Conservation (phyloP, 192 early-diverging fungal species). For the Pecoramyces ruminantium region DNA sequence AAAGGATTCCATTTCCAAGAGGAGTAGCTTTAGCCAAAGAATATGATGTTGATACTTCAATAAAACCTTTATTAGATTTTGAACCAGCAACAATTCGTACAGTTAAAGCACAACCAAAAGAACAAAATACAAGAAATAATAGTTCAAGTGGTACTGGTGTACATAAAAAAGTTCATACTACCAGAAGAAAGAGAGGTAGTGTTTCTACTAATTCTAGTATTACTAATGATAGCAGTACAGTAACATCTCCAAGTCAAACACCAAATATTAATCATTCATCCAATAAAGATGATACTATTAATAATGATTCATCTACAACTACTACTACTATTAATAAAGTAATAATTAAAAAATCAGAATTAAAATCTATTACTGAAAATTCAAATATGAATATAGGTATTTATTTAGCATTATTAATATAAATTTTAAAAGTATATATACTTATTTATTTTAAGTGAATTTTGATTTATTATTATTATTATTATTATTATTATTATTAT, state of each 20-base stretch:
- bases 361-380: not conserved
- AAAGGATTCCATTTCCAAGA: conserved; percentile 70
- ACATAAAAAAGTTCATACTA: not conserved
- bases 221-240: not conserved
- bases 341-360: not conserved
- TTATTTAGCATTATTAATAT: not conserved
- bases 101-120: not conserved
- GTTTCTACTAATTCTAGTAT: not conserved
- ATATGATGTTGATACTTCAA: conserved; percentile 53
- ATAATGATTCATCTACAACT: not conserved
- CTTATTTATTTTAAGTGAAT: too few relatives aligned
- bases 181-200: not conserved
- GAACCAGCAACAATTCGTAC: conserved; percentile 18
- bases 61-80: conserved; percentile 71
- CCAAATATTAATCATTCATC: not conserved
- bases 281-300: not conserved
- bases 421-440: too few relatives aligned
- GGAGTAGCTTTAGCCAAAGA: conserved; percentile 64
- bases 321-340: not conserved
- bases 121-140: not conserved
- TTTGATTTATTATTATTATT: too few relatives aligned
- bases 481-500: too few relatives aligned
- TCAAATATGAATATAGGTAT: not conserved
- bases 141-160: not conserved
- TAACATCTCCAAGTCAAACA: not conserved